Conservation (phyloP, 331 rosid species). For the Acacia concinna region DNA sequence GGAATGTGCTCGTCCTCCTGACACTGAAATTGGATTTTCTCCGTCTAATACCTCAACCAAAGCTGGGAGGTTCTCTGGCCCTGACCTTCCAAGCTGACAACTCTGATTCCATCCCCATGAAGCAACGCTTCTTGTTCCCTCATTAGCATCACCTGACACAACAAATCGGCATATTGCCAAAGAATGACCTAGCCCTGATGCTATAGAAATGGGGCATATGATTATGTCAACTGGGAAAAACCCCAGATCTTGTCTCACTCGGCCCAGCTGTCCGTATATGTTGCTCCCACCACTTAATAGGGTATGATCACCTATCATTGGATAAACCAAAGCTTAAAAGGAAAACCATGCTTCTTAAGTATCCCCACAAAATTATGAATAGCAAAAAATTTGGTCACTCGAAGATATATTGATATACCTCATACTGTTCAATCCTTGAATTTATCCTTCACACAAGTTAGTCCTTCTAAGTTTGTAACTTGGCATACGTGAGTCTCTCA, state of each 20-base stretch:
- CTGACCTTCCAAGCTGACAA: conserved; percentile 82
- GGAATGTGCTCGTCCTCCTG: conserved; percentile 91
- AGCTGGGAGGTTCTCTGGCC: conserved; percentile 52
- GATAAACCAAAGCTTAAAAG: conserved; percentile 30
- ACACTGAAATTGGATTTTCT: conserved; percentile 60
- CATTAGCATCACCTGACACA: conserved; percentile 37
- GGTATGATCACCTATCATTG: conserved; percentile 60
- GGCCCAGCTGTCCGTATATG: conserved; percentile 75
- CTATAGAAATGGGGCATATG: conserved; percentile 52
- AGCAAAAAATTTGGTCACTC: not conserved
- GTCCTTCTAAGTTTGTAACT: not conserved
- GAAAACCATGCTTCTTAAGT: not conserved
- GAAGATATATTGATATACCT: not conserved
- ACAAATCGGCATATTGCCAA: conserved; percentile 67
- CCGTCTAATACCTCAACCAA: conserved; percentile 57
- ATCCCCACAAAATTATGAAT: not conserved
- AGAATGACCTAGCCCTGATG: conserved; percentile 93
- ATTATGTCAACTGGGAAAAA: conserved; percentile 66
- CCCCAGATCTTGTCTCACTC: conserved; percentile 62
- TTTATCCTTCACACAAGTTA: not conserved
- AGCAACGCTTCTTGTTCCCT: conserved; percentile 46
- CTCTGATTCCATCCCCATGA: conserved; percentile 94
- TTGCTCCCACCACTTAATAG: conserved; percentile 88
- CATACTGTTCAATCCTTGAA: not conserved
- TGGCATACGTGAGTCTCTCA: not conserved